Conservation (phyloP, 768 basidiomycete species). For the Leccinum ochraceum region DNA sequence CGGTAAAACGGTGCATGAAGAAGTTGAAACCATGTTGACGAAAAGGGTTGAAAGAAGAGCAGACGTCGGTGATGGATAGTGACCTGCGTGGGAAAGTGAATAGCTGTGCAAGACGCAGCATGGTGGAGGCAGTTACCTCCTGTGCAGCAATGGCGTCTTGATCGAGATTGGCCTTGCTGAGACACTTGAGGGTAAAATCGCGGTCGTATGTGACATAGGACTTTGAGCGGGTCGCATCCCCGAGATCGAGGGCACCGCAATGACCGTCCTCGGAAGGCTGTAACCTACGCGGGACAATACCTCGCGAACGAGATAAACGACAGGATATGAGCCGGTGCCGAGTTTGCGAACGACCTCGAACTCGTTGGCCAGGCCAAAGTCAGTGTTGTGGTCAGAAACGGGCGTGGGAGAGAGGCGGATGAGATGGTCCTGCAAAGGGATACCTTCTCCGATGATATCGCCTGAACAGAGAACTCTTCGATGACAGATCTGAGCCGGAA, state of each 20-base stretch:
- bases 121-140: slow-evolving; percentile 57
- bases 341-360: slow-evolving; percentile 86
- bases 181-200: slow-evolving; percentile 93
- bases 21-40: no score
- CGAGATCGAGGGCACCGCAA: slow-evolving; percentile 56
- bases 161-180: slow-evolving; percentile 92
- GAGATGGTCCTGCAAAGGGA: slow-evolving; percentile 63
- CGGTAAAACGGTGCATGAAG: no score
- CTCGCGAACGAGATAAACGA: slow-evolving; percentile 90
- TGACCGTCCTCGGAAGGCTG: slow-evolving; percentile 54
- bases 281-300: slow-evolving; percentile 42
- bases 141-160: slow-evolving; percentile 86
- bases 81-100: slow-evolving; percentile 50
- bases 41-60: slow-evolving; percentile 60
- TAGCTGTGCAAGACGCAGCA: slow-evolving; percentile 5
- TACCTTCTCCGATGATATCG: slow-evolving; percentile 71
- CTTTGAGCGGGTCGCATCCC: slow-evolving; percentile 38
- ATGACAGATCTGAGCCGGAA: slow-evolving; percentile 32
- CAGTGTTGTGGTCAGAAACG: slow-evolving; percentile 34
- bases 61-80: slow-evolving; percentile 88
- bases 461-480: slow-evolving; percentile 66
- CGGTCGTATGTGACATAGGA: slow-evolving; percentile 59
- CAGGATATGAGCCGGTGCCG: slow-evolving; percentile 89
- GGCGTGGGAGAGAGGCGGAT: slow-evolving; percentile 57
- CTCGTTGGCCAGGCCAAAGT: slow-evolving; percentile 56